Conservation (phyloP, 2,329 filamentous ascomycete genomes). For the Aplosporella prunicola region DNA sequence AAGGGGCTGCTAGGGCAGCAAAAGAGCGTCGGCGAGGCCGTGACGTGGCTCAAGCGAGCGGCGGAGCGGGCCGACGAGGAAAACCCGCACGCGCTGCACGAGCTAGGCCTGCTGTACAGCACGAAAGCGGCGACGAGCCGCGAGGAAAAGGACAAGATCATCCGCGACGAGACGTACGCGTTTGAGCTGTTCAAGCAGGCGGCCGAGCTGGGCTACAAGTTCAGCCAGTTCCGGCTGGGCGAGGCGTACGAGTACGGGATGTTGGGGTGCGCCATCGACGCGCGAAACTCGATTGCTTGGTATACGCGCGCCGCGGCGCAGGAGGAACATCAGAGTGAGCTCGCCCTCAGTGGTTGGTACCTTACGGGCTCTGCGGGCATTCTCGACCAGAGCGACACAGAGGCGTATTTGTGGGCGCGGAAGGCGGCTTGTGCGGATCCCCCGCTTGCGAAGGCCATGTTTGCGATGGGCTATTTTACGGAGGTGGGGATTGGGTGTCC, state of each 20-base stretch:
- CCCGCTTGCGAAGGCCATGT: conserved; percentile 79
- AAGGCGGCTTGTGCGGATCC: conserved; percentile 79
- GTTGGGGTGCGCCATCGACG: conserved; percentile 73
- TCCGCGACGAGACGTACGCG: conserved; percentile 75
- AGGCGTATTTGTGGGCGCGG: conserved; percentile 93
- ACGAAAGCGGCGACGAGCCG: conserved; percentile 52
- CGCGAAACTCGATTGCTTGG: conserved; percentile 81
- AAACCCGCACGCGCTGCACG: conserved; percentile 91
- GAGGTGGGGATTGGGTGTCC: conserved; percentile 87
- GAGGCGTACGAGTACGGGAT: conserved; percentile 83
- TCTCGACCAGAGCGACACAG: conserved; percentile 82
- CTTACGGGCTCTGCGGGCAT: conserved; percentile 83
- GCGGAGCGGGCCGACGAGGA: conserved; percentile 79
- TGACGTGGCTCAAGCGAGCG: conserved; percentile 87
- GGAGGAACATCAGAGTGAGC: conserved; percentile 86
- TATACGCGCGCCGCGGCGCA: conserved; percentile 86
- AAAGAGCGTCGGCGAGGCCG: conserved; percentile 72
- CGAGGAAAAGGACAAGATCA: conserved; percentile 42
- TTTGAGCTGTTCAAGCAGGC: conserved; percentile 75
- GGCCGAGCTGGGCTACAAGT: conserved; percentile 85
- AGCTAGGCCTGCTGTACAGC: conserved; percentile 56
- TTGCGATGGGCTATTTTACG: conserved; percentile 96
- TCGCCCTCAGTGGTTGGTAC: conserved; percentile 59
- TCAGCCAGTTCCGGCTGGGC: conserved; percentile 83
- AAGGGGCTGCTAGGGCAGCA: conserved; percentile 88